Conservation (phyloP, 1,284 basidiomycete species). For the Boletellus deceptivus region DNA sequence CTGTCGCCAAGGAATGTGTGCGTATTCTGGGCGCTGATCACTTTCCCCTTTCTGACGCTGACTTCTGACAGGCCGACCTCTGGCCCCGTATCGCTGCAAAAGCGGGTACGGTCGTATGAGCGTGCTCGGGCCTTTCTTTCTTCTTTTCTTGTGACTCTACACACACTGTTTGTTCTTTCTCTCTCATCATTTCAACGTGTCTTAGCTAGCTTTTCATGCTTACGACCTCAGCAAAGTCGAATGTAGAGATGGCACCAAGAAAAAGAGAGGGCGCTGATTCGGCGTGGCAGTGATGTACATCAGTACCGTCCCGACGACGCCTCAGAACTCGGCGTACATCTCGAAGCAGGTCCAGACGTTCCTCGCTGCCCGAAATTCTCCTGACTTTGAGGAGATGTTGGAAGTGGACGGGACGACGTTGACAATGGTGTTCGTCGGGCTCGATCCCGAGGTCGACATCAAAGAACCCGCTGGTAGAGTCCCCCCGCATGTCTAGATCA, state of each 20-base stretch:
- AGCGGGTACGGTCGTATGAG: constrained; percentile 94
- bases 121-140: background rate
- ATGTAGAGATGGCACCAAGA: too few species aligned
- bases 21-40: constrained; percentile 32
- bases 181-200: too few species aligned
- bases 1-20: constrained; percentile 95
- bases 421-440: constrained; percentile 13
- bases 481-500: constrained; percentile 22
- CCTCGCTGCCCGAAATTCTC: constrained; percentile 57
- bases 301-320: constrained; percentile 73
- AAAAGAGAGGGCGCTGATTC: background rate
- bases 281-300: constrained; percentile 69
- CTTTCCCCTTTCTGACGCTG: too few species aligned
- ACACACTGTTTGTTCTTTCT: too few species aligned
- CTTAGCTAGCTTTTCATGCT: too few species aligned
- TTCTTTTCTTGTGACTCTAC: too few species aligned
- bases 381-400: constrained; percentile 71
- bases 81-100: constrained; percentile 99
- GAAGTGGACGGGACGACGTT: too few species aligned
- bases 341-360: constrained; percentile 62
- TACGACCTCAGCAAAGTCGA: too few species aligned
- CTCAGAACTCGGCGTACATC: constrained; percentile 61
- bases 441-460: constrained; percentile 25
- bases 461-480: constrained; percentile 23
- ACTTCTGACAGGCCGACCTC: constrained; percentile 75